Base-by-base conservation (phyloP, 192 early-diverging fungal species). In the Dimargaris verticillata region DNA sequence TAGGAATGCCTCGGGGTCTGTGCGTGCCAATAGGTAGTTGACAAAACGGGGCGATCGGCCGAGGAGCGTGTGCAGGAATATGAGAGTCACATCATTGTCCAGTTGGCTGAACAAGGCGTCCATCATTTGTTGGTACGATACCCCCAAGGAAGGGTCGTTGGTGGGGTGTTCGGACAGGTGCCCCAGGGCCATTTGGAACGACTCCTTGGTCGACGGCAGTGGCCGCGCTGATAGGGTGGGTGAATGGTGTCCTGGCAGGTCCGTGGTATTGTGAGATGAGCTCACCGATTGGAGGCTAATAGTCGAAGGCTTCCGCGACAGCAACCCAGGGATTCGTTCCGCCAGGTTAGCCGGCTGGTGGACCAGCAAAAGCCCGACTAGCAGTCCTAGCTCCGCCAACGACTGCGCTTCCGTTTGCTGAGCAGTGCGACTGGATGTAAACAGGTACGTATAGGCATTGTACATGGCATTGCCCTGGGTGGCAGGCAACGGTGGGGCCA, bases 401-500 rank as follows among this genome's bases (percentile, higher is more conserved):
- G 15, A 12, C 38, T 25, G 57, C 20, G 57, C 57, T 18, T 41
- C 18, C 14, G 33, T 41, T 13, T 17, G 22, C 57, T 59, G 57
- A 3, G 15, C 12, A 5, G 43, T 20, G 20, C 42, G 29, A 12
- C 11, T 44, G 20, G 57, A 59, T 1, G 20, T 59, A 22, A 59
- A 59, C 9, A 59, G 57, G 41, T 59, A 59, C 38, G 57, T 42
- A 59, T 59, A 59, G n/a, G 57, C 57, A 11, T 43, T 41, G 25
- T 59, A 59, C 42, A 59, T 33, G 22, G 57, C 43, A 33, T 38
- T 44, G 25, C 33, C 57, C 26, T 28, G 7, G 7, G 57, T 9
- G n/a, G 57, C 33, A 3, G 57, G 38, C 11, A 59, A 33, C 5
- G 43, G 20, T 17, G 57, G 57, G 0, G 15, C 12, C 5, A 59